phyloP scores from a whole-genome alignment of 179 eudicot species.

The Silene noctiflora region DNA sequence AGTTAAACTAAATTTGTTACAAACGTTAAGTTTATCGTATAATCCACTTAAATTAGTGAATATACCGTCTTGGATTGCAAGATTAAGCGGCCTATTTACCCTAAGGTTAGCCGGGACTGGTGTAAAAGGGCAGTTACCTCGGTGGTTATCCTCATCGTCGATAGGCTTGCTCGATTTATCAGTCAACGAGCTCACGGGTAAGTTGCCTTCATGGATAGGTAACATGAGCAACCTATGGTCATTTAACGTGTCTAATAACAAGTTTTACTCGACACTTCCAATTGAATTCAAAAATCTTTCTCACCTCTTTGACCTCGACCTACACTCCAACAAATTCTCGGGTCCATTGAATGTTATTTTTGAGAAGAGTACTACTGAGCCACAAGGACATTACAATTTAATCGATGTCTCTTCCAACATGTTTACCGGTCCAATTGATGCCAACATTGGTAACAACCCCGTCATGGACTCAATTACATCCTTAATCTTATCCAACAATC shows the following conservation, averaged over 20 bases:
- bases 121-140: slow-evolving; percentile 49
- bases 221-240: slow-evolving; percentile 65
- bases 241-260: slow-evolving; percentile 68
- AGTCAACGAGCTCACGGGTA: slow-evolving; percentile 49
- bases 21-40: slow-evolving; percentile 48
- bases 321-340: slow-evolving; percentile 62
- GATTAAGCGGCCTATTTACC: slow-evolving; percentile 33
- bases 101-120: slow-evolving; percentile 51
- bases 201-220: slow-evolving; percentile 72
- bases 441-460: slow-evolving; percentile 37
- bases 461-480: slow-evolving; percentile 46
- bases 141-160: slow-evolving; percentile 43
- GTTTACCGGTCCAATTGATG: slow-evolving; percentile 52
- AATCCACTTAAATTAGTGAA: slow-evolving; percentile 48
- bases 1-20: slow-evolving; percentile 36
- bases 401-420: slow-evolving; percentile 61
- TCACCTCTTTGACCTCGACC: slow-evolving; percentile 55
- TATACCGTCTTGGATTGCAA: slow-evolving; percentile 45
- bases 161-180: slow-evolving; percentile 37
- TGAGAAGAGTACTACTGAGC: slow-evolving; percentile 30
- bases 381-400: slow-evolving; percentile 53
- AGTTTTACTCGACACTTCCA: slow-evolving; percentile 49
- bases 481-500: slow-evolving; percentile 54
- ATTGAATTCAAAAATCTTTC: slow-evolving; percentile 42
- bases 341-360: slow-evolving; percentile 43